A percentile compares a stretch with the other conserved stretches of the same genome.
phyloP scores from a whole-genome alignment of 768 basidiomycete genomes.

The Mycena floridula region DNA sequence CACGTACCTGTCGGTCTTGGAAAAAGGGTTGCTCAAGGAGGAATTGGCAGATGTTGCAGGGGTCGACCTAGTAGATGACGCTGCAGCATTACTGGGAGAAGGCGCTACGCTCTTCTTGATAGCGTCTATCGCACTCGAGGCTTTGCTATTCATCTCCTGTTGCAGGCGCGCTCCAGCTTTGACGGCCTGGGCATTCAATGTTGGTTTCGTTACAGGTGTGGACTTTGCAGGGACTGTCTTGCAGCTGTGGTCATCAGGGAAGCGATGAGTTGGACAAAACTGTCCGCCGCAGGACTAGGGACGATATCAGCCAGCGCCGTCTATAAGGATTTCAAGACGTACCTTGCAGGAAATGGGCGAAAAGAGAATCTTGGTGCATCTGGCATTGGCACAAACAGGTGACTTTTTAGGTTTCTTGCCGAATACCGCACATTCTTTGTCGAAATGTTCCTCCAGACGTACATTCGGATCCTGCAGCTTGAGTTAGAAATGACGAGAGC shows the following conservation, averaged over 20 bases:
- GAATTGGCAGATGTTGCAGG: conserved; percentile 14
- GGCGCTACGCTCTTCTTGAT: conserved; percentile 30
- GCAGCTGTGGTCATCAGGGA: conserved; percentile 69
- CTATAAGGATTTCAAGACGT: conserved; percentile 22
- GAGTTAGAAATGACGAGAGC: too few relatives aligned
- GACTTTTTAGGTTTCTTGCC: conserved; percentile 47
- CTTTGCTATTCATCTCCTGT: conserved; percentile 31
- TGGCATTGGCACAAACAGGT: conserved; percentile 53
- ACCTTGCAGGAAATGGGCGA: conserved; percentile 72
- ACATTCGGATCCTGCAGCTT: conserved; percentile 81
- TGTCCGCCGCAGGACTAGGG: conserved; percentile 61
- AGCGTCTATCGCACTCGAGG: conserved; percentile 31
- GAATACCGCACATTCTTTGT: conserved; percentile 58
- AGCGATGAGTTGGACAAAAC: conserved; percentile 77
- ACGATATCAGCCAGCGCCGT: conserved; percentile 1
- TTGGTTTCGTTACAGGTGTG: conserved; percentile 8
- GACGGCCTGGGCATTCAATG: conserved; percentile 5
- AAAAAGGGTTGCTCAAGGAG: conserved; percentile 28
- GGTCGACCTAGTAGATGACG: conserved; percentile 11
- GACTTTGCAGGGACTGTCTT: conserved; percentile 13
- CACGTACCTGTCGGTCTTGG: conserved; percentile 64
- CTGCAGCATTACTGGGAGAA: conserved; percentile 14
- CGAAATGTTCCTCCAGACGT: conserved; percentile 75
- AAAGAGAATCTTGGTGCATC: conserved; percentile 70
- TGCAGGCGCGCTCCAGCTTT: conserved; percentile 25